Evolutionary conservation across 2,329 filamentous ascomycete species (phyloP).

Genomic region (Pestalotiopsis sp.): DNA sequence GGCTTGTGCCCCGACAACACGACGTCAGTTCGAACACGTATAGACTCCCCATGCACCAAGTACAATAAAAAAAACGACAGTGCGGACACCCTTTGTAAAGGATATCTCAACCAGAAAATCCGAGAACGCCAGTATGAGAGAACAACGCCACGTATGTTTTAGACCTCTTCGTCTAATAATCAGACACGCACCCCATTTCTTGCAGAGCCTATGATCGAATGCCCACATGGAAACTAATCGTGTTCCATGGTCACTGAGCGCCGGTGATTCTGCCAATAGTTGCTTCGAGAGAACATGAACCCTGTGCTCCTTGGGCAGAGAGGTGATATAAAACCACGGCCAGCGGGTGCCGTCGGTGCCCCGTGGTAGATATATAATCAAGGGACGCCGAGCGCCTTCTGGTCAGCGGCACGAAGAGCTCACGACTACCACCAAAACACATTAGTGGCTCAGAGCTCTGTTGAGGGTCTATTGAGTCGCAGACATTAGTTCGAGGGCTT

Average conservation of each 20-base stretch:
- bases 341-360: background rate
- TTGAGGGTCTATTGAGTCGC: slow-evolving; percentile 29
- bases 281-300: background rate
- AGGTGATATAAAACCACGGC: background rate
- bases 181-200: background rate
- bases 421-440: background rate
- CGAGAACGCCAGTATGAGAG: background rate
- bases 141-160: background rate
- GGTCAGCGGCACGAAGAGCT: background rate
- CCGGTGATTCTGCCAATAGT: background rate
- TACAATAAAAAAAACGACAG: background rate
- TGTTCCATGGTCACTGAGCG: background rate
- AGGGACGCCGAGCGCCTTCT: background rate
- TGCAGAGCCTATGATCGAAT: slow-evolving; percentile 1
- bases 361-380: background rate
- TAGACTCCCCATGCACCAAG: background rate
- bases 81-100: background rate
- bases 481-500: slow-evolving; percentile 29
- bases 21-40: background rate
- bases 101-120: background rate
- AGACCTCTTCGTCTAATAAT: background rate
- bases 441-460: slow-evolving; percentile 34
- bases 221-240: background rate
- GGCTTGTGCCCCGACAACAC: background rate
- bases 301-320: background rate